phyloP scores from a whole-genome alignment of 768 basidiomycete species.

The Amanita pseudoporphyria region DNA sequence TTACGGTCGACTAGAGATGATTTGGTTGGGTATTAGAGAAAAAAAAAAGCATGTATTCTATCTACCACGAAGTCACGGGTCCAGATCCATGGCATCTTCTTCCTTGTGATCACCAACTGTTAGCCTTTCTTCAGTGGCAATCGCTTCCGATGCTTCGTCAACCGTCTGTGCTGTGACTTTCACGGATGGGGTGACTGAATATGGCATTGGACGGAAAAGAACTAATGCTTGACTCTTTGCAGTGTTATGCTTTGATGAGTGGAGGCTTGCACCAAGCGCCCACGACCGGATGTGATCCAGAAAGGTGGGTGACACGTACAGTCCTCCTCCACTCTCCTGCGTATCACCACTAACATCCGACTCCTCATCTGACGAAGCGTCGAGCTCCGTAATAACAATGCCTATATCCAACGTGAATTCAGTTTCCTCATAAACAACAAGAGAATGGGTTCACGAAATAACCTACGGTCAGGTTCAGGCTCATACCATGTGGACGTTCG shows the following conservation, averaged over 20 bases:
- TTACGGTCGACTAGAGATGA: neutral
- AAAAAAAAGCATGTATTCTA: conserved; percentile 5
- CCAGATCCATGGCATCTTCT: conserved; percentile 49
- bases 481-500: conserved; percentile 57
- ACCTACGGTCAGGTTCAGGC: conserved; percentile 59
- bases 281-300: conserved; percentile 35
- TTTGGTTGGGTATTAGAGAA: conserved; percentile 8
- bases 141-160: conserved; percentile 5
- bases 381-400: conserved; percentile 54
- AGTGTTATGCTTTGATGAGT: conserved; percentile 8
- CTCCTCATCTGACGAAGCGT: conserved; percentile 37
- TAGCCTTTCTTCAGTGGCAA: no score
- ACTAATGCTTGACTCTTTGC: conserved; percentile 41
- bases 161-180: no score
- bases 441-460: neutral
- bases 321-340: conserved; percentile 10
- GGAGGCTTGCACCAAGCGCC: conserved; percentile 10
- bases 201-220: conserved; percentile 37
- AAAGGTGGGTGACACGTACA: conserved; percentile 34
- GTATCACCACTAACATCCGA: conserved; percentile 17
- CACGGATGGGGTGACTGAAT: conserved; percentile 2
- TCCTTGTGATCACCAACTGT: conserved; percentile 5
- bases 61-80: conserved; percentile 16
- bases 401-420: conserved; percentile 25
- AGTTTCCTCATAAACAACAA: neutral